Evolutionary conservation across 306 rosid species (phyloP), one percentile per base, ranked within the genome.

Genomic region (Trichosanthes truncata): DNA sequence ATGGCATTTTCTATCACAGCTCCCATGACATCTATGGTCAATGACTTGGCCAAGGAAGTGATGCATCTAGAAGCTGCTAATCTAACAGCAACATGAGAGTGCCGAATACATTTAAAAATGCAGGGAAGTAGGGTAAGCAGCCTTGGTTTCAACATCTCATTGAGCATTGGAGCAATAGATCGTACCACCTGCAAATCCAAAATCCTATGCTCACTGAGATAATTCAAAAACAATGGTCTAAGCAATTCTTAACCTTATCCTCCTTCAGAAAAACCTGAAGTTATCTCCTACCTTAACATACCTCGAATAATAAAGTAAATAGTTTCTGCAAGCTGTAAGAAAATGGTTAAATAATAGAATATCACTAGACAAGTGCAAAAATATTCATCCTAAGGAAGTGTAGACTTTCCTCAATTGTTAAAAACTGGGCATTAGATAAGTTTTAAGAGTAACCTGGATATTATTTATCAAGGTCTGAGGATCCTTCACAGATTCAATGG

Each of bases 51-150:
- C 97, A 95, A 89, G 79, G 99, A 87, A 78, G 99, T 91, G 84
- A 95, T 95, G 87, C 97, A 95, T 82, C 97, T 91, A 53, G 96
- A 91, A 69, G 99, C 91, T 82, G 97, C 96, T 85, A 95, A 86
- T 89, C 99, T 91, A 85, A 95, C 97, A 74, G 99, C 99, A 83
- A 90, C 89, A 75, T 95, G 97, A 71, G 91, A 80, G 78, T 95
- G 97, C 41, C 88, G 86, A 60, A 91, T 83, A 82, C 99, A 95
- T 56, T 86, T 83, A 69, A 95, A 95, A 79, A 95, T 87, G 87
- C 91, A 91, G 49, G 96, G 97, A 46, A 95, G 97, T 82, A 95
- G 93, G 62, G 93, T 86, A 78, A 93, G 91, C 60, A 95, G 84
- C 81, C 89, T 95, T 79, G 96, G 93, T 88, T 93, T 91, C 81